Evolutionary conservation across 768 basidiomycete species (phyloP), one percentile per base, ranked within the genome.

Genomic region (Kwoniella europaea): DNA sequence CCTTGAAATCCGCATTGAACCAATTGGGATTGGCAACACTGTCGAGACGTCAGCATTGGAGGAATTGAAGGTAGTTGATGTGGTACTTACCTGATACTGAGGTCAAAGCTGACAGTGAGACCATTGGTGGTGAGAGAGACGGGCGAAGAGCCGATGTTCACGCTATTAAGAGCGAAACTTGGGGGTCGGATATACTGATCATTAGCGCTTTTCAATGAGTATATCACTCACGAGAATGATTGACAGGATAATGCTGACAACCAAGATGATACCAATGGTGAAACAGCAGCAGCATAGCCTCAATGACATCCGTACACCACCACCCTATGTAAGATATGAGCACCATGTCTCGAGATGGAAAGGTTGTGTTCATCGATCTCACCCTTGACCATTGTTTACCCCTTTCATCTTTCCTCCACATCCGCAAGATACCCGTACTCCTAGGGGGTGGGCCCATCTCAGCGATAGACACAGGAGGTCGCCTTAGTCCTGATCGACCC

Each of bases 401-500:
- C 27, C 82, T 56, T 62, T 83, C 80, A 65, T 79, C 82, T 69
- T 83, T 83, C 54, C 82, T 76, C 82, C 82, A 83, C 76, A 80
- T 80, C 22, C 82, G 50, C 63, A 83, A 65, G 52, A 82, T 80
- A n/a, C 82, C 82, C 9, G 82, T 83, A 70, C 78, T 79, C 52
- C 79, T 54, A 42, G 79, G 79, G 0, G 79, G 79, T 13, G 77
- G 77, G 0, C 79, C 79, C 44, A 72, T 65, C 52, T 73, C 73
- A 12, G 79, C 76, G 60, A 73, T 73, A 13, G 74, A 74, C 44
- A 72, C 71, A 2, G 80, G 74, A 53, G 74, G 71, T 2, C 71
- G 73, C 20, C 69, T 29, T 35, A 78, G 42, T 1, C 76, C 77
- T 56, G 64, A 67, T 35, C 79, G 74, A 55, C 79, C 77, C 9